Percentiles rank a stretch among this genome's conserved stretches.
These are phyloP conservation scores for Bothriochloa decipiens DNA, from an alignment of 176 grass and related monocot species.

Conservation along the genomic window DNA sequence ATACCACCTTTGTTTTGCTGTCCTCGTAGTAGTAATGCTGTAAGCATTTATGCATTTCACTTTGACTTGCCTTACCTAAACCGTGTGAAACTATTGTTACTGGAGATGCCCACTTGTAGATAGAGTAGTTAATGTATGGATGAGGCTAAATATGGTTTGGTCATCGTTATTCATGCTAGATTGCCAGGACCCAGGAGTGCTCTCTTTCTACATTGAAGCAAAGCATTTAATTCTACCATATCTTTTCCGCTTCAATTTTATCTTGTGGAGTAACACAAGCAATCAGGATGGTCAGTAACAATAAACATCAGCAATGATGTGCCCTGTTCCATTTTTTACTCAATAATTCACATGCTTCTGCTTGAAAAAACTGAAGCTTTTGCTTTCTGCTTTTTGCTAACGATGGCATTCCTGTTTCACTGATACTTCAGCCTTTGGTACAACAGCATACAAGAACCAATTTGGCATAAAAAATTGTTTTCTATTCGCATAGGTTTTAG, in stretches of 20 bases:
- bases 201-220: slow-evolving; percentile 1
- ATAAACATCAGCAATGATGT: not conserved
- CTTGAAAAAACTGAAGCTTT: not conserved
- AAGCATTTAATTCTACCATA: not conserved
- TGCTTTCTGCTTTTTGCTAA: no score
- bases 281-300: not conserved
- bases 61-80: no score
- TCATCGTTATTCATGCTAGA: not conserved
- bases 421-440: not conserved
- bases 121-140: no score
- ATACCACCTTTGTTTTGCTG: not conserved
- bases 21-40: no score
- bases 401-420: not conserved
- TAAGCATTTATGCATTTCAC: no score
- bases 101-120: no score
- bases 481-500: not conserved
- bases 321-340: no score
- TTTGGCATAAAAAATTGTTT: not conserved
- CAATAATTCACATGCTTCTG: no score
- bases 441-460: not conserved
- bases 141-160: not conserved
- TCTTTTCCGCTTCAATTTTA: not conserved
- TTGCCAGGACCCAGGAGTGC: not conserved
- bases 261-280: not conserved
- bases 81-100: no score